Evolutionary conservation across 768 basidiomycete species (phyloP), one percentile per base, ranked within the genome.

Genomic region (Ramaria sp.): DNA sequence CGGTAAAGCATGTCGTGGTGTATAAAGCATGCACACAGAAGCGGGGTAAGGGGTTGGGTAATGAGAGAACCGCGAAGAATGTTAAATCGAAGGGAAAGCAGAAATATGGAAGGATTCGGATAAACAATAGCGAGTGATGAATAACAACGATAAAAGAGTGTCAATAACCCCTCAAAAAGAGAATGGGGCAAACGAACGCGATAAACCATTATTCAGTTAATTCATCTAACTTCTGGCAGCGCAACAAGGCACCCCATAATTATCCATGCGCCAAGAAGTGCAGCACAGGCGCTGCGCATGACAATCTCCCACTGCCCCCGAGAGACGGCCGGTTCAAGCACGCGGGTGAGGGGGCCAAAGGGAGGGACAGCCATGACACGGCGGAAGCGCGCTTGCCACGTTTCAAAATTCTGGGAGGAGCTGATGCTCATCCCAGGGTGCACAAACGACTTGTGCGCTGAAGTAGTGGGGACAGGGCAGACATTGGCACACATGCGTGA

Each of bases 241-340:
- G 43, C 45, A 27, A 55, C 42, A 6, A 55, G 22, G 12, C 20
- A 43, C 15, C 53, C 53, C n/a, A 47, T 20, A 15, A 44, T 27
- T 18, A 55, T 18, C 53, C 53, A 55, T 25, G 41, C 53, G 9
- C 53, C 42, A 6, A 82, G 25, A 22, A 78, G 67, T 0, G 78
- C 78, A 9, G 80, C 59, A 0, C 70, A 27, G 42, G 70, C 72
- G 2, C 82, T 82, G 36, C 84, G 71, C 25, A 85, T 69, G 28
- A 89, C 84, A 27, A 90, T 83, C 66, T 89, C 86, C 88, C 88
- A 90, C 61, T 91, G 88, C 2, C 79, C 85, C n/a, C 88, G 75
- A 50, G 78, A 74, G 49, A 89, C 78, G 54, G 83, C 73, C 15
- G 85, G 81, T 56, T 77, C 85, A 48, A 85, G 72, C 20, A 90